A percentile compares a stretch with the other conserved stretches of the same genome.
phyloP scores from a whole-genome alignment of 1,284 basidiomycete genomes.

The Inonotus hispidus region DNA sequence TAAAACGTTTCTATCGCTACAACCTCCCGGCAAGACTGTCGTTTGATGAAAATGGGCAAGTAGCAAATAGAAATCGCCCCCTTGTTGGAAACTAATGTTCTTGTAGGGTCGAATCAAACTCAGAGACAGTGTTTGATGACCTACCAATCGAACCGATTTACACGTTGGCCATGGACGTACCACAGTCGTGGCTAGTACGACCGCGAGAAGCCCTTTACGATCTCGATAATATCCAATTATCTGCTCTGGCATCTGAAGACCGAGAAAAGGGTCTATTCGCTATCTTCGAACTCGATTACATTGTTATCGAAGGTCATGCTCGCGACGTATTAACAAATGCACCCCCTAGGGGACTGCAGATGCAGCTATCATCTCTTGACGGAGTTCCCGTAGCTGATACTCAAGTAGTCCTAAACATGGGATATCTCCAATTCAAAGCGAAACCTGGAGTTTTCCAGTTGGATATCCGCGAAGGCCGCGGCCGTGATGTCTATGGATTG shows the following conservation, averaged over 20 bases:
- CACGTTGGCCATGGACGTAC: conserved; percentile 88
- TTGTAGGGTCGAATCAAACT: conserved; percentile 47
- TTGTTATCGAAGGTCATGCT: conserved; percentile 93
- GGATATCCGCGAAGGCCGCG: conserved; percentile 78
- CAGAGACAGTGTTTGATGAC: conserved; percentile 46
- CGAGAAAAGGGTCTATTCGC: conserved; percentile 61
- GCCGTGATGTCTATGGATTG: conserved; percentile 75
- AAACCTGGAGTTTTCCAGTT: conserved; percentile 84
- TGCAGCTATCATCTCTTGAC: conserved; percentile 62
- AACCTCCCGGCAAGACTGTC: conserved; percentile 52
- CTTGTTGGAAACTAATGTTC: not conserved
- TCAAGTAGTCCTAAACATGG: conserved; percentile 89
- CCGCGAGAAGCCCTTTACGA: conserved; percentile 88
- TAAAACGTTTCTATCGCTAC: conserved; percentile 94
- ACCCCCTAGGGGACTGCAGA: conserved; percentile 80
- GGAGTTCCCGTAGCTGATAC: conserved; percentile 68
- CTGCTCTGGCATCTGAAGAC: conserved; percentile 54
- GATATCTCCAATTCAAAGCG: conserved; percentile 95
- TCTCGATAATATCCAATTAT: conserved; percentile 91
- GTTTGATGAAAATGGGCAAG: conserved; percentile 74
- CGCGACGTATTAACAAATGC: conserved; percentile 59
- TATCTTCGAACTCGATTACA: conserved; percentile 82
- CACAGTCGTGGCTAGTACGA: conserved; percentile 87
- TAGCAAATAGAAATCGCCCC: not conserved
- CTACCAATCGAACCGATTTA: conserved; percentile 74